Conservation (phyloP, 2,329 filamentous ascomycete species). For the Orbilia javanica region DNA sequence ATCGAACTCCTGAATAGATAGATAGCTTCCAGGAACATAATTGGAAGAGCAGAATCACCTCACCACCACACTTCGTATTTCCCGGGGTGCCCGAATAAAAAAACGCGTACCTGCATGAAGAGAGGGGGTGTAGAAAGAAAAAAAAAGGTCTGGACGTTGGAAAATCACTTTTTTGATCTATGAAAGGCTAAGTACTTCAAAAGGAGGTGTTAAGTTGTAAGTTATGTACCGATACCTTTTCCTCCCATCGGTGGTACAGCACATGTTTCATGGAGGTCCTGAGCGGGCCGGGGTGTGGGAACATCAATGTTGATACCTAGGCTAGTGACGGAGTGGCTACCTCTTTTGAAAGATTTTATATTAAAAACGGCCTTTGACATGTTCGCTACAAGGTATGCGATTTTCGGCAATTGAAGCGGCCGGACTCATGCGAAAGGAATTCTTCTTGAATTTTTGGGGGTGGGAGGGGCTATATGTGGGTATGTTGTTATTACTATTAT, state of each 20-base stretch:
- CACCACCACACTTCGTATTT: background rate
- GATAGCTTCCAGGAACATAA: background rate
- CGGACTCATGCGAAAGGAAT: slow-evolving; percentile 16
- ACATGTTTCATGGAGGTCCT: slow-evolving; percentile 42
- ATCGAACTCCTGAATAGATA: too few species aligned
- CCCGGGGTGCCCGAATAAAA: background rate
- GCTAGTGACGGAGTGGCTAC: background rate
- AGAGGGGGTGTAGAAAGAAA: too few species aligned
- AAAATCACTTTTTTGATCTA: background rate
- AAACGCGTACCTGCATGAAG: slow-evolving; percentile 58
- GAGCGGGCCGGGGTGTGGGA: background rate
- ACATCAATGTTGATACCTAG: background rate
- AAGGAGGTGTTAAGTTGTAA: background rate
- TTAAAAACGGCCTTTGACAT: slow-evolving; percentile 24
- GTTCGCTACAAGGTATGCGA: background rate
- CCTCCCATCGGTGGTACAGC: slow-evolving; percentile 29
- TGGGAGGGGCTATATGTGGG: too few species aligned
- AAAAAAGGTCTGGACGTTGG: slow-evolving; percentile 2
- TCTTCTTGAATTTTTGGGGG: background rate
- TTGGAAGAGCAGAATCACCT: slow-evolving; percentile 6
- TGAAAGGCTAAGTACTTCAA: slow-evolving; percentile 4
- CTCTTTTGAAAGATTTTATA: slow-evolving; percentile 6
- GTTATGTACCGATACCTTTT: slow-evolving; percentile 33
- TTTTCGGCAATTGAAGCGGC: slow-evolving; percentile 10
- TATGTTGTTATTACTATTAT: too few species aligned